These are phyloP conservation scores for Exophiala dermatitidis DNA, from an alignment of 2,329 filamentous ascomycete species.

Conservation along the genomic window DNA sequence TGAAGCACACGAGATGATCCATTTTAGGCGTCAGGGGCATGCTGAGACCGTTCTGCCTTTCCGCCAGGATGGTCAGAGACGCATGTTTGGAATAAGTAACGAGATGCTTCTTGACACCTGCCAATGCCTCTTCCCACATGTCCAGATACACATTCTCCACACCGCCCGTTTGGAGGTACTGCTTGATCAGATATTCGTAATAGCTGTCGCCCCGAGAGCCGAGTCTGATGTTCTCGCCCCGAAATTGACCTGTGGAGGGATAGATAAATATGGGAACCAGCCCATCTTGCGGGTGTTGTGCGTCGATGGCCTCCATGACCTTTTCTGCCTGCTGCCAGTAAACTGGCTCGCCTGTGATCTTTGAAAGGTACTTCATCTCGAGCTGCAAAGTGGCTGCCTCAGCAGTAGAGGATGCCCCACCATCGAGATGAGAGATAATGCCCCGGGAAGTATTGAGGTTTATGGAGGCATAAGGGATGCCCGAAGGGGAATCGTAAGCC, in stretches of 20 bases:
- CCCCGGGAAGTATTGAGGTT: slow-evolving; percentile 73
- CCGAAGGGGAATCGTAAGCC: slow-evolving; percentile 80
- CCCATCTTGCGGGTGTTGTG: slow-evolving; percentile 69
- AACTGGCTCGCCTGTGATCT: slow-evolving; percentile 81
- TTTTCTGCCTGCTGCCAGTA: slow-evolving; percentile 92
- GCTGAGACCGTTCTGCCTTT: slow-evolving; percentile 67
- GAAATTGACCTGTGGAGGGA: slow-evolving; percentile 69
- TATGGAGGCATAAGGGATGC: slow-evolving; percentile 83
- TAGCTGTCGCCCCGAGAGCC: slow-evolving; percentile 95
- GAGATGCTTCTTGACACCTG: slow-evolving; percentile 82
- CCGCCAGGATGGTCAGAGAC: slow-evolving; percentile 81
- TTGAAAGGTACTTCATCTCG: slow-evolving; percentile 94
- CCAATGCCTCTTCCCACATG: slow-evolving; percentile 84
- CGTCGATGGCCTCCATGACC: slow-evolving; percentile 84
- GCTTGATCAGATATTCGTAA: slow-evolving; percentile 98
- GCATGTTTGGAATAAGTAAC: slow-evolving; percentile 77
- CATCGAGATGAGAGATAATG: slow-evolving; percentile 73
- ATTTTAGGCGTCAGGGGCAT: slow-evolving; percentile 73
- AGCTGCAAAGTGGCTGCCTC: slow-evolving; percentile 89
- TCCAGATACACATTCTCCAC: slow-evolving; percentile 79
- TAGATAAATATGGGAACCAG: slow-evolving; percentile 89
- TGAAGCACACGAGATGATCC: slow-evolving; percentile 97
- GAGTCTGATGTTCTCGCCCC: slow-evolving; percentile 76
- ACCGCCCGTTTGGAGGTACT: slow-evolving; percentile 87
- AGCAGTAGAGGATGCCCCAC: slow-evolving; percentile 84